Base-by-base conservation (phyloP, 73 alveolate species). In the Symbiodinium pilosum region DNA sequence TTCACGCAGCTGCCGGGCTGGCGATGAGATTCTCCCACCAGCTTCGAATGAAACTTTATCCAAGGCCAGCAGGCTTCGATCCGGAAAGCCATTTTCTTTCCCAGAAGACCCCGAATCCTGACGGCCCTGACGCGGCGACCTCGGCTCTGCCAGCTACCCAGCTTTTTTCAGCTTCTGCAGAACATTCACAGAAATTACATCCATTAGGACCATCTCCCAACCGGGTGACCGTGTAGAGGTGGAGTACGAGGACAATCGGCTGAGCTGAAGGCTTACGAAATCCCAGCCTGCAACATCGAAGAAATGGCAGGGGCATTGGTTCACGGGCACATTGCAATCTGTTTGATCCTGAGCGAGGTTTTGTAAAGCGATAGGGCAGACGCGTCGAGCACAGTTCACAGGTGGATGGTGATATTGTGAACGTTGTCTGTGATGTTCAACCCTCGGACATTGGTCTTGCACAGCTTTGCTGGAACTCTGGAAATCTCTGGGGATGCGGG, bases 201-300 rank as follows among this genome's bases (percentile, higher is more conserved):
- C 51, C 93, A 32, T 39, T 12, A 20, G 77, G 28, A 86, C 47
- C 84, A 77, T 81, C 44, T 21, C 41, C 44, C 9, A n/a, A n/a
- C n/a, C 81, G 8, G 97, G 97, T 24, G 97, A 88, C 73, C 87
- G 97, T 30, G 97, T 91, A 5, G 97, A 91, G 77, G 97, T 91
- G 81, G 97, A 91, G 87, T 91, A 91, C 52, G 97, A 91, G 88
- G 95, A 43, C n/a, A n/a, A n/a, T n/a, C n/a, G n/a, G n/a, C n/a
- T n/a, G n/a, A n/a, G n/a, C n/a, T n/a, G n/a, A n/a, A n/a, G n/a
- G n/a, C n/a, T n/a, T n/a, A n/a, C n/a, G n/a, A n/a, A n/a, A n/a
- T n/a, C n/a, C n/a, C n/a, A n/a, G n/a, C n/a, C n/a, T n/a, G n/a
- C n/a, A n/a, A n/a, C n/a, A n/a, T n/a, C n/a, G n/a, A 34, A 11